Conservation (phyloP, 78 protist species). For the Paulinella micropora region DNA sequence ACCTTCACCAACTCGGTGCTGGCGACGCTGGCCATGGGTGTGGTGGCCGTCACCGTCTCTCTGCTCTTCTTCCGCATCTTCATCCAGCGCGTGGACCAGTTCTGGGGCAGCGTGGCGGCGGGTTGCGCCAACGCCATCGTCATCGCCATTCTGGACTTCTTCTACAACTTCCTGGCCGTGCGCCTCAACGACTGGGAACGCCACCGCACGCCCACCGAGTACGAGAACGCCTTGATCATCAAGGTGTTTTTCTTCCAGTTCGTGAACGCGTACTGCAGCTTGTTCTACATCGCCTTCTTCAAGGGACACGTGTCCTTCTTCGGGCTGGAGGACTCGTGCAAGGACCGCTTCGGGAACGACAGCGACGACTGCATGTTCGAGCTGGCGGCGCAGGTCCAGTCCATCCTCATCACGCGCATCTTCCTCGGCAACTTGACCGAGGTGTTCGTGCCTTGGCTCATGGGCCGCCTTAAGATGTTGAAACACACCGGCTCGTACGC, state of each 20-base stretch:
- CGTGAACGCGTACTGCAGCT: constrained; percentile 43
- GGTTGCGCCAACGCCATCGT: not conserved
- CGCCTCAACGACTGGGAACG: constrained; percentile 41
- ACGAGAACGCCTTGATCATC: constrained; percentile 23
- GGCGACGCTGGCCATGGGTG: too few relatives aligned
- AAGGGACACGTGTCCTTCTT: not conserved
- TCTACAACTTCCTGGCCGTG: constrained; percentile 15
- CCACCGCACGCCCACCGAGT: constrained; percentile 41
- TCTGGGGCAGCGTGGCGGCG: not conserved
- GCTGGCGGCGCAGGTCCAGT: not conserved
- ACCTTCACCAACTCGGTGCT: too few relatives aligned
- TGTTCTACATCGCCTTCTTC: constrained; percentile 54
- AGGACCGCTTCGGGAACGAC: not conserved
- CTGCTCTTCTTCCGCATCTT: too few relatives aligned
- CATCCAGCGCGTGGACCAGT: too few relatives aligned
- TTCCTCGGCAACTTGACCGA: not conserved
- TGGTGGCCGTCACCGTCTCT: too few relatives aligned
- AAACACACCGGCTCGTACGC: not conserved
- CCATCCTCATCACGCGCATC: not conserved
- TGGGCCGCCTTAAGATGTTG: not conserved
- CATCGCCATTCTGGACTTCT: not conserved
- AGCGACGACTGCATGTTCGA: not conserved
- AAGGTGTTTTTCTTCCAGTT: constrained; percentile 56
- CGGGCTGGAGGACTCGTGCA: too few relatives aligned
- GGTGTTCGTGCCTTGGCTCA: not conserved